Evolutionary conservation across 306 rosid genomes (phyloP).

Genomic region (Prunus padus): DNA sequence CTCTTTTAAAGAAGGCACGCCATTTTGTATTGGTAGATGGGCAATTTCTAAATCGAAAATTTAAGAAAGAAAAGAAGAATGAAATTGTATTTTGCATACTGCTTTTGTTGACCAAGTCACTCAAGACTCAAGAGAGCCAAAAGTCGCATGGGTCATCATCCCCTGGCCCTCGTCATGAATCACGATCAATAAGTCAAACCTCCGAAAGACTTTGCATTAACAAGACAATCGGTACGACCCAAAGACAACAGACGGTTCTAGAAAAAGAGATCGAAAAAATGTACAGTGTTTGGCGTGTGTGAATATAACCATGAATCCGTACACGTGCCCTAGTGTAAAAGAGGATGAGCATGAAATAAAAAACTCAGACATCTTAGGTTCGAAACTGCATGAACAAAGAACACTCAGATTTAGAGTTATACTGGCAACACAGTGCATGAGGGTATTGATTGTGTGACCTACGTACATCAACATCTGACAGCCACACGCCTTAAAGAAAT

Average conservation of each 20-base stretch:
- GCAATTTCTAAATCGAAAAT: not conserved
- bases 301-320: not conserved
- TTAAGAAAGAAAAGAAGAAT: not conserved
- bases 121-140: not conserved
- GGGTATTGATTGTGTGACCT: too few relatives aligned
- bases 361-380: not conserved
- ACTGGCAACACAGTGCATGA: too few relatives aligned
- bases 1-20: not conserved
- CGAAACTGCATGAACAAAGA: too few relatives aligned
- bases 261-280: not conserved
- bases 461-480: too few relatives aligned
- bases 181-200: not conserved
- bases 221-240: not conserved
- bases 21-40: not conserved
- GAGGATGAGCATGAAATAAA: too few relatives aligned
- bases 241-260: not conserved
- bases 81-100: not conserved
- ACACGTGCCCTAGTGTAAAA: too few relatives aligned
- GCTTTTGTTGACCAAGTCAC: slow-evolving; percentile 4
- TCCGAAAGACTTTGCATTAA: not conserved
- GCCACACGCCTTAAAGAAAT: too few relatives aligned
- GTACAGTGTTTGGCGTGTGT: not conserved
- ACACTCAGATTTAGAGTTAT: too few relatives aligned
- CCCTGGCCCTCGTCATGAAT: not conserved
- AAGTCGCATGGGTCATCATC: not conserved